Base-by-base conservation (phyloP, 306 rosid genomes). In the Cicer judaicum region DNA sequence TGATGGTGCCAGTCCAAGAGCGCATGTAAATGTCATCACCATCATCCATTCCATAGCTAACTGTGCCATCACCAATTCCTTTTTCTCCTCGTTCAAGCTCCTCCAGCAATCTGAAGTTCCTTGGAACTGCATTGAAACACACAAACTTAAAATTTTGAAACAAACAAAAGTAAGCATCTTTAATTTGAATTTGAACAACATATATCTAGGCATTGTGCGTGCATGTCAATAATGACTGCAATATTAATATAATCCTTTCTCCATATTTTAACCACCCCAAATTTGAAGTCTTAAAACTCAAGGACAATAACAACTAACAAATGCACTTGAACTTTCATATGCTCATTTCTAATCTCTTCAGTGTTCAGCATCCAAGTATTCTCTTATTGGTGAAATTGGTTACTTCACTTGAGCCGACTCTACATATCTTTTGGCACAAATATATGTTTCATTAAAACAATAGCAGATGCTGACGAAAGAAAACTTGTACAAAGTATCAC, bases 81-180 rank as follows among this genome's bases (percentile, higher is more conserved):
- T 92, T 92, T 78, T 92, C 97, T 67, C 99, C 99, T 0, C 99
- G 91, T 84, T 95, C 99, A 66, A 95, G 98, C 63, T 95, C 99
- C 89, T 95, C 99, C 88, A 95, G 86, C 93, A 95, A 85, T 89
- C 99, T 90, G 89, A 95, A 95, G 91, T 95, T 95, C 81, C 99
- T 82, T 7, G 99, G 99, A 67, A 95, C 99, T 95, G 86, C 88
- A 82, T 36, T 38, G 59, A 79, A 80, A 62, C 39, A n/a, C 52
- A 50, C 72, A 68, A 14, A 62, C 42, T n/a, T 10, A 14, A 3
- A 55, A 16, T 14, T 47, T 39, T 29, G 12, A 12, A 40, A 68
- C 1, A 43, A 68, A 6, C n/a, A 69, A 10, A 56, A 40, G 34
- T 11, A 43, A 52, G 47, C 49, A 39, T 49, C 8, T 66, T 65